Evolutionary conservation across 2,329 filamentous ascomycete species (phyloP).

Genomic region (Fusarium heterosporum): DNA sequence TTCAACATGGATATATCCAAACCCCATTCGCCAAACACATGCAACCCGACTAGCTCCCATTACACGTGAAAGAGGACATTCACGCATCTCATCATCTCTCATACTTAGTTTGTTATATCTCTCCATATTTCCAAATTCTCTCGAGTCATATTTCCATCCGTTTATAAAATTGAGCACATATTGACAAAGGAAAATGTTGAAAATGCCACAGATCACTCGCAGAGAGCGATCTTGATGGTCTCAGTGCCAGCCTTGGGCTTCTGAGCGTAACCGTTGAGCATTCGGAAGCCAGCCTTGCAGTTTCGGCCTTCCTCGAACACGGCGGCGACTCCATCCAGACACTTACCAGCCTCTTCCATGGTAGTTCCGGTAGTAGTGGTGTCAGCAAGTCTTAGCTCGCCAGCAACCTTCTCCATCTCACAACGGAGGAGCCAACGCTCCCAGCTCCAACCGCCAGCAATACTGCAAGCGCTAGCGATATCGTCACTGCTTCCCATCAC

Average conservation of each 20-base stretch:
- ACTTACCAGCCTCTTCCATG: constrained; percentile 68
- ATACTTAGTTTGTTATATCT: constrained; percentile 33
- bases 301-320: constrained; percentile 73
- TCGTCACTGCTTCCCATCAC: constrained; percentile 75
- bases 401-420: constrained; percentile 82
- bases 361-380: constrained; percentile 63
- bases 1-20: constrained; percentile 35
- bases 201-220: constrained; percentile 32
- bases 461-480: constrained; percentile 79
- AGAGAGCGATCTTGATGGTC: constrained; percentile 55
- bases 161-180: constrained; percentile 25
- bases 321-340: constrained; percentile 69
- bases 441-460: constrained; percentile 91
- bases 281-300: constrained; percentile 69
- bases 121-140: constrained; percentile 11
- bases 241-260: constrained; percentile 63
- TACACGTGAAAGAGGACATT: constrained; percentile 27
- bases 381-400: constrained; percentile 69
- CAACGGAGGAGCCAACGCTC: constrained; percentile 95
- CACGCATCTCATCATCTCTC: constrained; percentile 38
- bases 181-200: constrained; percentile 43
- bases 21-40: constrained; percentile 43
- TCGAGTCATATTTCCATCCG: constrained; percentile 24
- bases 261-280: constrained; percentile 72
- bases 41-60: constrained; percentile 27